phyloP scores from a whole-genome alignment of 164 flowering plant species.

The Warburgia ugandensis region DNA sequence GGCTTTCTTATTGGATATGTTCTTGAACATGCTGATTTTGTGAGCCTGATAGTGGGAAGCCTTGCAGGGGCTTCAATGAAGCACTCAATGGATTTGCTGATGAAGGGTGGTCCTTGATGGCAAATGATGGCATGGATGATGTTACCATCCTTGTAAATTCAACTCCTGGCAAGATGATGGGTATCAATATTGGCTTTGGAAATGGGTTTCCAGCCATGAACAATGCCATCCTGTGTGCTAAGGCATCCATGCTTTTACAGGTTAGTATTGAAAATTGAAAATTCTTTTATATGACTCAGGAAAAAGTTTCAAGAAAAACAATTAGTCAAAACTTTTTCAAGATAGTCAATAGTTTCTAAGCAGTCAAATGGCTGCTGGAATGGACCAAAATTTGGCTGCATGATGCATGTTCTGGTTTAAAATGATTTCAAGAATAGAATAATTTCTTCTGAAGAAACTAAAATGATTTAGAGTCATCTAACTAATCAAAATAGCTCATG shows the following conservation, averaged over 20 bases:
- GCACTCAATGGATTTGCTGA: slow-evolving; percentile 92
- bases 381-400: no score
- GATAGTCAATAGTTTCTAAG: not conserved
- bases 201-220: slow-evolving; percentile 66
- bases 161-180: slow-evolving; percentile 71
- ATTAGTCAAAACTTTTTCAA: not conserved
- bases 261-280: slow-evolving; percentile 12
- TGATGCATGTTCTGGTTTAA: no score
- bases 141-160: slow-evolving; percentile 83
- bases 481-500: no score
- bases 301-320: not conserved
- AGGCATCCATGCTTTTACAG: slow-evolving; percentile 98
- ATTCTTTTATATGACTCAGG: no score
- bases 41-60: not conserved
- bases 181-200: slow-evolving; percentile 44
- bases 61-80: slow-evolving; percentile 82
- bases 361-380: no score
- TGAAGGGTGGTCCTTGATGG: slow-evolving; percentile 92
- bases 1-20: not conserved
- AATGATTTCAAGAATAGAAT: no score
- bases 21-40: not conserved
- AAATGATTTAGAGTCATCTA: no score
- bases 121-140: slow-evolving; percentile 86
- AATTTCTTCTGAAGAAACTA: no score
- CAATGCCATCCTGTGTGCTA: slow-evolving; percentile 80